Base-by-base conservation (phyloP, 768 basidiomycete genomes). In the Russula griseocarnosa region DNA sequence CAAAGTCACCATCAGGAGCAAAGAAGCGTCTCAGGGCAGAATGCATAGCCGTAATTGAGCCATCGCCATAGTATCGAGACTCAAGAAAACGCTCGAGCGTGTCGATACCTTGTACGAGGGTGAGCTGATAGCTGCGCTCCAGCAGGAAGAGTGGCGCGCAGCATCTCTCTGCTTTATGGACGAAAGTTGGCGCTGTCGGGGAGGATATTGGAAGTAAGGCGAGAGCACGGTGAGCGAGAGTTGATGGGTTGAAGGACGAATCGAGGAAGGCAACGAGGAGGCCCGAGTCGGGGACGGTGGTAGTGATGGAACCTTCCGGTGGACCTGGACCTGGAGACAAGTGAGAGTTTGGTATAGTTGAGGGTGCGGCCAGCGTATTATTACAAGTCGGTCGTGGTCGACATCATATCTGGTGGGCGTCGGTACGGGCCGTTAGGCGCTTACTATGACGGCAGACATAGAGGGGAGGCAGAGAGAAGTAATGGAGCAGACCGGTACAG, bases 191-290 rank as follows among this genome's bases (percentile, higher is more conserved):
- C 70, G 93, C 86, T 70, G 88, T 92, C 22, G 66, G 44, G 18
- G 66, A 46, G 32, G 67, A 42, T 34, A 66, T 9, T n/a, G 66
- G n/a, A 26, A 60, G 63, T 26, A 77, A 16, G 38, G 85, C 85
- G 53, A 98, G 84, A 3, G 88, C 87, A 58, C 88, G 79, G 73
- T 97, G 94, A 0, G 94, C 92, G 26, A 82, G 73, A 3, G 92
- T 94, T 1, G 94, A 94, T 4, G 94, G 94, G 70, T 98, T 96
- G 77, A 92, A 98, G 1, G 92, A 94, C 1, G 93, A 88, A 70
- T 96, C 94, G 44, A 97, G 80, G n/a, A 95, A 78, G 5, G 87
- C 81, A 52, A 95, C 80, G 58, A 79, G 80, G 40, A 86, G 54
- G 14, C 71, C 3, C 47, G 58, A 34, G 36, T 18, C 6, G 51